These are phyloP conservation scores for Triticum dicoccoides DNA, from an alignment of 176 grass and related monocot species.

Conservation along the genomic window DNA sequence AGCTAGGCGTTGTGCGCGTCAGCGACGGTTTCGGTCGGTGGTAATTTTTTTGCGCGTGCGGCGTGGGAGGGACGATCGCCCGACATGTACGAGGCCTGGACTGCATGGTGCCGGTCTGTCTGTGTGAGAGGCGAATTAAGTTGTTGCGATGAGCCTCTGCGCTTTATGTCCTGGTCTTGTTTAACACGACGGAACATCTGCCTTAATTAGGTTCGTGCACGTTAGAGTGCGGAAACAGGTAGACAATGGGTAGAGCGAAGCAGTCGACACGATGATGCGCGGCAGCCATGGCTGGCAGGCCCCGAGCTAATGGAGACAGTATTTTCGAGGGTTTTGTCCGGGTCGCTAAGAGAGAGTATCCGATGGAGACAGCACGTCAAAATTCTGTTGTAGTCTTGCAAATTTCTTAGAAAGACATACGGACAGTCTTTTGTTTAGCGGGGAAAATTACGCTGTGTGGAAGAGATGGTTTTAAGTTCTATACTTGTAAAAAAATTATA, in stretches of 20 bases:
- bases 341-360: not conserved
- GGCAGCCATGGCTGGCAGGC: conserved; percentile 2
- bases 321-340: not conserved
- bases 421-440: too few species aligned
- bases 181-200: conserved; percentile 2
- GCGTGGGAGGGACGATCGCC: conserved; percentile 15
- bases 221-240: not conserved
- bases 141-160: conserved; percentile 15
- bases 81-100: conserved; percentile 36
- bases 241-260: conserved; percentile 1
- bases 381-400: too few species aligned
- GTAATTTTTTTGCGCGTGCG: too few species aligned
- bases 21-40: not conserved
- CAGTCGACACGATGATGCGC: conserved; percentile 28
- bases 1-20: not conserved
- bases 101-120: conserved; percentile 30
- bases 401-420: too few species aligned
- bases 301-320: not conserved
- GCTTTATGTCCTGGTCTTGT: conserved; percentile 17
- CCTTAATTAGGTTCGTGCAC: not conserved
- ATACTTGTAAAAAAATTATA: too few species aligned
- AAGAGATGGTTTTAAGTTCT: too few species aligned
- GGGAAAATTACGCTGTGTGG: too few species aligned
- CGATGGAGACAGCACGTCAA: not conserved
- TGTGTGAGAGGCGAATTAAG: conserved; percentile 8